Conservation (phyloP, 1,139 yeast genomes). For the Candida tropicalis region DNA sequence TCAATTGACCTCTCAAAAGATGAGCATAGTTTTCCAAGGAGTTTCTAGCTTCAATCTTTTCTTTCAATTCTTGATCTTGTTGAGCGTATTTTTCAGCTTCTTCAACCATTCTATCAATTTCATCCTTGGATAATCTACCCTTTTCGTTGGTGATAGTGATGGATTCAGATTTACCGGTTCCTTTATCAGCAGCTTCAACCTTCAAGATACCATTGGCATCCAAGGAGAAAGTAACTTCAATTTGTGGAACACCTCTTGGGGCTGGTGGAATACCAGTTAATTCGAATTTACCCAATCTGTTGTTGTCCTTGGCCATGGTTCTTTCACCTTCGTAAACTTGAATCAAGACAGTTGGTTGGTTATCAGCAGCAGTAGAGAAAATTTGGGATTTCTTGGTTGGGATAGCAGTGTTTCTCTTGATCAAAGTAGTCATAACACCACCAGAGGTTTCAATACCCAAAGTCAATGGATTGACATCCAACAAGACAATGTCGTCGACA, state of each 20-base stretch:
- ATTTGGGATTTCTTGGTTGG: slow-evolving; percentile 53
- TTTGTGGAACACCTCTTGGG: slow-evolving; percentile 54
- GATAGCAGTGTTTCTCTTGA: slow-evolving; percentile 50
- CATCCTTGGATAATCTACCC: slow-evolving; percentile 93
- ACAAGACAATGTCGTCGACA: slow-evolving; percentile 50
- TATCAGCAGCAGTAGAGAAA: slow-evolving; percentile 51
- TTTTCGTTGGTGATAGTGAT: slow-evolving; percentile 95
- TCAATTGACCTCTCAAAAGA: slow-evolving; percentile 55
- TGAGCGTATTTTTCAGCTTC: slow-evolving; percentile 91
- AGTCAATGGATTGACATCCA: slow-evolving; percentile 52
- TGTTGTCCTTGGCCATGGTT: slow-evolving; percentile 49
- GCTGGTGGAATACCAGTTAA: slow-evolving; percentile 53
- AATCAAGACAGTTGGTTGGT: slow-evolving; percentile 50
- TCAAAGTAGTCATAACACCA: slow-evolving; percentile 52
- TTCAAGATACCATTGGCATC: slow-evolving; percentile 53
- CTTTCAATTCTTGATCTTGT: slow-evolving; percentile 81
- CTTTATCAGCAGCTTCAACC: slow-evolving; percentile 50
- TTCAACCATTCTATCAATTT: slow-evolving; percentile 91
- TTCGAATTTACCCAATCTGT: slow-evolving; percentile 49
- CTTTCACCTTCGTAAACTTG: slow-evolving; percentile 54
- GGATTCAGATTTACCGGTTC: slow-evolving; percentile 77
- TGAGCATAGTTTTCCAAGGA: slow-evolving; percentile 53
- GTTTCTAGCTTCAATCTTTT: slow-evolving; percentile 69
- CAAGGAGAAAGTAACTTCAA: slow-evolving; percentile 49
- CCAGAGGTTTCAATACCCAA: slow-evolving; percentile 54